Conservation (phyloP, 495 filamentous ascomycete genomes). For the Chaetomidium leptoderma region DNA sequence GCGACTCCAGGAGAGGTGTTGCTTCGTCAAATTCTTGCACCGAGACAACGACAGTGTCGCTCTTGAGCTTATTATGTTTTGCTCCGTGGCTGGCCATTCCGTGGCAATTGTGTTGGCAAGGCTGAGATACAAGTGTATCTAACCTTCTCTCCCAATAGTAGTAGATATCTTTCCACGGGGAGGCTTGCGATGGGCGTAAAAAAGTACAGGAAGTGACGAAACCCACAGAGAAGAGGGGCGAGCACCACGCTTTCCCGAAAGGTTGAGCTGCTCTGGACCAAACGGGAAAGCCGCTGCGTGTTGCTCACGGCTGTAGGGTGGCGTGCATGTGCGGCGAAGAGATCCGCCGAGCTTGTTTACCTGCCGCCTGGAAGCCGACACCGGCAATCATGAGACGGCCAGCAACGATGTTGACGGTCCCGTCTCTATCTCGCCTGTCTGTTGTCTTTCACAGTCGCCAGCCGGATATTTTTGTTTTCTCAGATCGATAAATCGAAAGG, state of each 20-base stretch:
- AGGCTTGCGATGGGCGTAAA: too few species aligned
- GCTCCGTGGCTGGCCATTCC: neutral
- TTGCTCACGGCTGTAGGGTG: neutral
- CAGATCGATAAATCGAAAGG: too few species aligned
- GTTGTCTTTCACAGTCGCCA: too few species aligned
- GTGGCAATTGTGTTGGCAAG: neutral
- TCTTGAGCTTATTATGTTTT: neutral
- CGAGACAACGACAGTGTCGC: neutral
- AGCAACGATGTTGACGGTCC: too few species aligned
- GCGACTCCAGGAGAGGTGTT: constrained; percentile 24
- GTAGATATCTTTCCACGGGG: too few species aligned
- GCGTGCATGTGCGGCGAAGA: neutral
- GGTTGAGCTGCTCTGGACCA: neutral
- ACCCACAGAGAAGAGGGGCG: neutral
- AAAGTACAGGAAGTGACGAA: neutral
- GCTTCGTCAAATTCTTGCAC: constrained; percentile 16
- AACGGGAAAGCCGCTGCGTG: neutral
- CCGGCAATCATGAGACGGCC: too few species aligned
- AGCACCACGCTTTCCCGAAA: neutral
- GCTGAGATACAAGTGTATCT: neutral
- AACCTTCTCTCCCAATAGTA: neutral
- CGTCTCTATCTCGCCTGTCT: too few species aligned
- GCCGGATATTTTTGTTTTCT: too few species aligned
- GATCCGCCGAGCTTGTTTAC: neutral
- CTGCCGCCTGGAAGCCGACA: neutral